phyloP scores from a whole-genome alignment of 176 grass and related monocot species.

The Aegilops longissima region DNA sequence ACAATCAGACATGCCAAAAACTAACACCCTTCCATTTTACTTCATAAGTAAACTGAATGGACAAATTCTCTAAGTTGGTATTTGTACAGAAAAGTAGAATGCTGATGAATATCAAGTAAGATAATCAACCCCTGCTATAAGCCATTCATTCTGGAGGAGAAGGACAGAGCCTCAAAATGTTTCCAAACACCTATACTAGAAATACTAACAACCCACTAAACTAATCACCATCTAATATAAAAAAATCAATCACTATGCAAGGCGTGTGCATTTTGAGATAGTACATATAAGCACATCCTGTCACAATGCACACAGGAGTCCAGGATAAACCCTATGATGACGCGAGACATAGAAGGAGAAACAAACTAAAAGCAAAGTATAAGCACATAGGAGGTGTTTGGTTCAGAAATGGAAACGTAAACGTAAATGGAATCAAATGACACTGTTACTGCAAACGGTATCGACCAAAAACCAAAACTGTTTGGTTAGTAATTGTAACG shows the following conservation, averaged over 20 bases:
- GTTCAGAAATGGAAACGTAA: too few species aligned
- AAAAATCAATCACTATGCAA: too few species aligned
- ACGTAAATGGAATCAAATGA: too few species aligned
- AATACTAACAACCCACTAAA: not conserved
- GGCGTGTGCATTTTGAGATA: too few species aligned
- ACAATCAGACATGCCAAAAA: constrained; percentile 16
- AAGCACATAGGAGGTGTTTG: too few species aligned
- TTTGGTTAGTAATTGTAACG: too few species aligned
- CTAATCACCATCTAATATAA: too few species aligned
- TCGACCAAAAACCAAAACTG: too few species aligned
- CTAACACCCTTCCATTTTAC: not conserved
- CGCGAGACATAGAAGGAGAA: not conserved
- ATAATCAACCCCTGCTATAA: not conserved
- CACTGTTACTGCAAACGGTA: too few species aligned
- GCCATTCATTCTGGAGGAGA: not conserved
- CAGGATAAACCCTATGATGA: not conserved
- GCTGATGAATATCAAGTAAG: not conserved
- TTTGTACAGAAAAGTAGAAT: not conserved
- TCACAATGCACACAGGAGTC: not conserved
- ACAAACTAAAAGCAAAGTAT: not conserved
- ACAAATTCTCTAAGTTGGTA: not conserved
- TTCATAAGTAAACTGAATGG: not conserved
- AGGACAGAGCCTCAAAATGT: not conserved
- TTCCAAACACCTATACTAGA: not conserved
- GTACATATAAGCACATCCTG: not conserved